Conservation (phyloP, 2,329 filamentous ascomycete genomes). For the Amesomyces nigricolor region DNA sequence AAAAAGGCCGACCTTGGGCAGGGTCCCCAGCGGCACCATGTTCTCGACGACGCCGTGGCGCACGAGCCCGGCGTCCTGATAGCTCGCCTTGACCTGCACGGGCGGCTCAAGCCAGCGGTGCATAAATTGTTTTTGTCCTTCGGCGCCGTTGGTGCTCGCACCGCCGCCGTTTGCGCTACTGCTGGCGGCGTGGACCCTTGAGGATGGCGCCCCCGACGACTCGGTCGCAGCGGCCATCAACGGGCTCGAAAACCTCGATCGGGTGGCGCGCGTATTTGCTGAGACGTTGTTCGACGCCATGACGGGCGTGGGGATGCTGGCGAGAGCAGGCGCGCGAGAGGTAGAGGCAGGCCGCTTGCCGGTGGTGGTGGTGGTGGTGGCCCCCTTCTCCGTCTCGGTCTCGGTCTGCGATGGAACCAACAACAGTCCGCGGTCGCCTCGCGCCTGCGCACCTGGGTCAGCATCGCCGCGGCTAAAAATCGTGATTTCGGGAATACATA, state of each 20-base stretch:
- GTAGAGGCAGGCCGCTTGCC: conserved; percentile 15
- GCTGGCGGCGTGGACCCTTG: conserved; percentile 8
- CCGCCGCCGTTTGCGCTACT: conserved; percentile 14
- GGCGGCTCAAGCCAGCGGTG: conserved; percentile 54
- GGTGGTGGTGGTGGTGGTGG: conserved; percentile 15
- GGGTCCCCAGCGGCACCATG: conserved; percentile 74
- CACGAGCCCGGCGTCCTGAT: conserved; percentile 69
- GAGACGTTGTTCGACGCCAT: conserved; percentile 34
- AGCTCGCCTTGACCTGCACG: conserved; percentile 61
- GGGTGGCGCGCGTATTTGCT: conserved; percentile 43
- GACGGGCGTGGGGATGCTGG: conserved; percentile 13
- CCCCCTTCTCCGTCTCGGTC: conserved; percentile 24
- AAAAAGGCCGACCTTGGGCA: conserved; percentile 59
- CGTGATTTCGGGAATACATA: conserved; percentile 12
- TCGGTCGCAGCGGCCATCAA: conserved; percentile 31
- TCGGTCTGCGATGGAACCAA: conserved; percentile 20
- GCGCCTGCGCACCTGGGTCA: conserved; percentile 27
- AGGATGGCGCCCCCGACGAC: conserved; percentile 20
- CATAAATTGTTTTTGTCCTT: conserved; percentile 46
- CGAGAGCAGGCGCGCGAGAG: conserved; percentile 4
- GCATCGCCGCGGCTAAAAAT: conserved; percentile 17
- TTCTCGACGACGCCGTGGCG: conserved; percentile 71
- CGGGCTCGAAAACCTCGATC: conserved; percentile 55
- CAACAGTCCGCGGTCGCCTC: conserved; percentile 14
- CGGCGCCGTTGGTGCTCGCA: conserved; percentile 26